Evolutionary conservation across 805 yeast genomes (phyloP), one percentile per base, ranked within the genome.

Genomic region (Kuraishia floccosa): DNA sequence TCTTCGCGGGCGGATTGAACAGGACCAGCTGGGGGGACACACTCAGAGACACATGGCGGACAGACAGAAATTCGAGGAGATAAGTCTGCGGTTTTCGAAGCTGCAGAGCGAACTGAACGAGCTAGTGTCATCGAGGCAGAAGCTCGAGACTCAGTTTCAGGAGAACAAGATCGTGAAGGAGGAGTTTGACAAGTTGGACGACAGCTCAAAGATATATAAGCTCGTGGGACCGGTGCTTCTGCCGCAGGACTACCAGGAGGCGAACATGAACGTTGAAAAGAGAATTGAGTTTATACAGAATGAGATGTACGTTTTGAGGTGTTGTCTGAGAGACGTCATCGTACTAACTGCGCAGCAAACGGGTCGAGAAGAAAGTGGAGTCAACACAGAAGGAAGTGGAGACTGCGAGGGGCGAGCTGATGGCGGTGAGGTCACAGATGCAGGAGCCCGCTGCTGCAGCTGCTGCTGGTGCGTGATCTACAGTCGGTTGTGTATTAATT

Each of bases 91-190:
- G 6, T 45, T 50, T 25, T 36, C 47, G 8, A 33, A 39, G n/a
- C 34, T 47, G 12, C 60, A 56, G 32, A 33, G 39, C 4, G 44
- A 42, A 10, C 37, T 50, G 7, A 58, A 62, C 28, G 79, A 72
- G 31, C 59, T 74, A 26, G 65, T 86, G 23, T 60, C 71, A 4
- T 73, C 85, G 9, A 75, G 97, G 46, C 94, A 89, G 41, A 72
- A 77, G 47, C 67, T 91, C 28, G 99, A 91, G 49, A 83, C 96
- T 1, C 99, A 91, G 56, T 72, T 64, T 43, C 98, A 91, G 54
- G 99, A 91, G 53, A 87, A 87, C 53, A 76, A 76, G 44, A 87
- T 91, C 30, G 98, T 91, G 11, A 65, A 76, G 40, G 76, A 71
- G 35, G 98, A 91, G 55, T 82, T 91, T 44, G 71, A 68, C 18